Conservation (phyloP, 2,329 filamentous ascomycete species). For the Colletotrichum theobromicola region DNA sequence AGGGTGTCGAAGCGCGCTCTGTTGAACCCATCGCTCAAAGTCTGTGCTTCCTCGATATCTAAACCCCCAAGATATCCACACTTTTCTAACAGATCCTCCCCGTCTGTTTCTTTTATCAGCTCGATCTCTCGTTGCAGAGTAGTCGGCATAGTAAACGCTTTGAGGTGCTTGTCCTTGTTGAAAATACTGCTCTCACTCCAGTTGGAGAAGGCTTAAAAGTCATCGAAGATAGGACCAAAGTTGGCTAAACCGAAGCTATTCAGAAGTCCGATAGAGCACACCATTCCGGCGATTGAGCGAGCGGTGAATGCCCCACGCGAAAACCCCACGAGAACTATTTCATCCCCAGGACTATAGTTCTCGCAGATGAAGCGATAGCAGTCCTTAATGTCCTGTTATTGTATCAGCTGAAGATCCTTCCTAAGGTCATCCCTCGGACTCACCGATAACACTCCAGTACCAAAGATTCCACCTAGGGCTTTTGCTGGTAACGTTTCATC, state of each 20-base stretch:
- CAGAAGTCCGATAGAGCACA: conserved; percentile 19
- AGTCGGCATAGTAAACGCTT: background rate
- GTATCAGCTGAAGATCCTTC: background rate
- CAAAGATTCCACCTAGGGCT: conserved; percentile 27
- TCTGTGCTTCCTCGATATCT: too few species aligned
- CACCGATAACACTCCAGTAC: conserved; percentile 26
- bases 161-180: background rate
- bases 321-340: conserved; percentile 41
- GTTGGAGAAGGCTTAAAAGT: conserved; percentile 12
- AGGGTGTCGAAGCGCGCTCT: too few species aligned
- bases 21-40: too few species aligned
- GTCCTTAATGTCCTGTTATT: conserved; percentile 32
- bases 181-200: background rate
- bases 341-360: conserved; percentile 37
- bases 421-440: too few species aligned
- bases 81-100: too few species aligned
- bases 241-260: conserved; percentile 11
- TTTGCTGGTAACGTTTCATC: conserved; percentile 25
- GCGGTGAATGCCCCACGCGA: conserved; percentile 41
- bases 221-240: conserved; percentile 11
- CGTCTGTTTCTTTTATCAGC: too few species aligned
- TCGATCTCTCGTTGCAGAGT: too few species aligned
- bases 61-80: too few species aligned
- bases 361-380: conserved; percentile 40
- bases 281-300: conserved; percentile 33